Evolutionary conservation across 2,329 filamentous ascomycete species (phyloP).

Genomic region (Hysterium pulicare): DNA sequence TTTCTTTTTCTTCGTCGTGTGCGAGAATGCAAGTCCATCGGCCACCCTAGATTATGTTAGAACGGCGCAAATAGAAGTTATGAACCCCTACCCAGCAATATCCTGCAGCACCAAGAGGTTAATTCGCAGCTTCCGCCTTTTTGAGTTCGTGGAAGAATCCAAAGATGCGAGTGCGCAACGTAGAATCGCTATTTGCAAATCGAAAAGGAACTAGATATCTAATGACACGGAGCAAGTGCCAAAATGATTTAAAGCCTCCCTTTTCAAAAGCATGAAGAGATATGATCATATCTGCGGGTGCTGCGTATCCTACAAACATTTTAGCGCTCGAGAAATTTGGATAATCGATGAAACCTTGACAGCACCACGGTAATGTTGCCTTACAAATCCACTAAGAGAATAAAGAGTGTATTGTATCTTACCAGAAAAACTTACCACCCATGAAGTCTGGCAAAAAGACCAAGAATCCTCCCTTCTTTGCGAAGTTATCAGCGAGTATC

Average conservation of each 20-base stretch:
- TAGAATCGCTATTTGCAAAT: not conserved
- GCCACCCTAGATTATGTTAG: conserved; percentile 17
- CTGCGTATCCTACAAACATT: not conserved
- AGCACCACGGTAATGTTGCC: too few relatives aligned
- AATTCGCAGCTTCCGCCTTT: conserved; percentile 4
- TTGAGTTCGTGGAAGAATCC: conserved; percentile 7
- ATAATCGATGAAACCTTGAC: not conserved
- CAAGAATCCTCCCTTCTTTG: conserved; percentile 23
- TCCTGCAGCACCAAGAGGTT: conserved; percentile 29
- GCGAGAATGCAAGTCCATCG: conserved; percentile 31
- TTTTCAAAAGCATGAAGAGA: conserved; percentile 5
- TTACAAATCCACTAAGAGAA: too few relatives aligned
- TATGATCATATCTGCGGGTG: conserved; percentile 4
- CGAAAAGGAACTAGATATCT: conserved; percentile 4
- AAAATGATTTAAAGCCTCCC: conserved; percentile 2
- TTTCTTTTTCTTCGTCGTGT: conserved; percentile 23
- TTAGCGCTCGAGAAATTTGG: not conserved
- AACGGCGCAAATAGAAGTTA: not conserved
- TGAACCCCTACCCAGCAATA: conserved; percentile 27
- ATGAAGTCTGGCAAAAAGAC: conserved; percentile 38
- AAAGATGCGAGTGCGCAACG: conserved; percentile 5
- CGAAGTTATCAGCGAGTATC: conserved; percentile 37
- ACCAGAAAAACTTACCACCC: conserved; percentile 24
- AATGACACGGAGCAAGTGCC: conserved; percentile 6
- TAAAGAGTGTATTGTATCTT: too few relatives aligned